Percentiles rank a stretch among this genome's conserved stretches.
phyloP scores from a whole-genome alignment of 1,284 basidiomycete species.

The Pseudozyma thailandica region DNA sequence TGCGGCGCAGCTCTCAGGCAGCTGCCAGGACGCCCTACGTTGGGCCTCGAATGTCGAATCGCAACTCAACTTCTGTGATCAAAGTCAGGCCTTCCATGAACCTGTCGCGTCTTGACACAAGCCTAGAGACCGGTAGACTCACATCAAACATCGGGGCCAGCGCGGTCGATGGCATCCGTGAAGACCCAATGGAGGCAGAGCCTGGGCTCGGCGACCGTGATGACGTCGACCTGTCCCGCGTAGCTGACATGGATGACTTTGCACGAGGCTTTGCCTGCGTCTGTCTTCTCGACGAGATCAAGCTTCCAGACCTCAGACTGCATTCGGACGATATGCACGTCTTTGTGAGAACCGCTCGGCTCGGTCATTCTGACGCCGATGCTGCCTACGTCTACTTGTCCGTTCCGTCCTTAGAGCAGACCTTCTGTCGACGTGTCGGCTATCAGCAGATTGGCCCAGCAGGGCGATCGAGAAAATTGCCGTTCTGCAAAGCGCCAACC shows the following conservation, averaged over 20 bases:
- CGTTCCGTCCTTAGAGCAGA: constrained; percentile 20
- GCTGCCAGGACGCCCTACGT: constrained; percentile 41
- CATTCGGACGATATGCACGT: not conserved
- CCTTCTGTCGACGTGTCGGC: constrained; percentile 33
- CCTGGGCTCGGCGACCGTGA: constrained; percentile 15
- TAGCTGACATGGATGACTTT: constrained; percentile 50
- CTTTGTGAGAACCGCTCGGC: constrained; percentile 10
- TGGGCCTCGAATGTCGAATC: constrained; percentile 35
- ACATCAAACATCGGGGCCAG: constrained; percentile 15
- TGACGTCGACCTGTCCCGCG: constrained; percentile 19
- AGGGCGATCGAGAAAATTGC: constrained; percentile 14
- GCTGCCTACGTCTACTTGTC: constrained; percentile 31
- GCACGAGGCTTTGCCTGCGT: constrained; percentile 53
- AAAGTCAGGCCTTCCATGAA: constrained; percentile 37
- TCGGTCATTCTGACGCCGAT: constrained; percentile 10
- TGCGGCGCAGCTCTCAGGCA: constrained; percentile 44
- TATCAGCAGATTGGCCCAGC: constrained; percentile 14
- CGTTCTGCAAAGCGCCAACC: constrained; percentile 27
- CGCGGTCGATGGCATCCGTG: constrained; percentile 14
- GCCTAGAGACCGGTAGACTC: constrained; percentile 21
- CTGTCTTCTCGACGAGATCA: constrained; percentile 55
- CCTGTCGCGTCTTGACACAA: constrained; percentile 33
- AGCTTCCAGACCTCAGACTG: constrained; percentile 4
- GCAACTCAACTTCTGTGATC: constrained; percentile 22
- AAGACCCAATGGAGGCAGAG: constrained; percentile 17